phyloP scores from a whole-genome alignment of 2,329 filamentous ascomycete species.

The Xylaria sp. region DNA sequence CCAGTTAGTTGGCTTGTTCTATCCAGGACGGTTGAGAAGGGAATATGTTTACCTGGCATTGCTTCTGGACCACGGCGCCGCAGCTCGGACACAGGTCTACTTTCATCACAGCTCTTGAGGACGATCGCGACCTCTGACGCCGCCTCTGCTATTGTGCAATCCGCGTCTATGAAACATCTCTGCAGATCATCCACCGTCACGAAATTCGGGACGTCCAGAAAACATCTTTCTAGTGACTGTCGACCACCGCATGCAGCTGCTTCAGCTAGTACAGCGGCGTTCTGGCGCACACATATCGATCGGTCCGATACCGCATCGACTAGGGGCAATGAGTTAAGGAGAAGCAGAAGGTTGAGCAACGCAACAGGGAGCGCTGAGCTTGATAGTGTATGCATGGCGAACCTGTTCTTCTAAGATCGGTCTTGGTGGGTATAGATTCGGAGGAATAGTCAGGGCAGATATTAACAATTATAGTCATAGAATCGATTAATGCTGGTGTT shows the following conservation, averaged over 20 bases:
- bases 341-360: constrained; percentile 51
- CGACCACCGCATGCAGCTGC: constrained; percentile 57
- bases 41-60: constrained; percentile 36
- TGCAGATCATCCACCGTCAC: constrained; percentile 51
- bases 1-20: neutral
- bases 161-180: constrained; percentile 51
- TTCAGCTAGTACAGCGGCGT: constrained; percentile 53
- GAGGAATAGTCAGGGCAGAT: neutral
- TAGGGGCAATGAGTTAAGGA: constrained; percentile 45
- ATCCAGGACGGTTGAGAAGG: no score
- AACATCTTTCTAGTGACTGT: constrained; percentile 55
- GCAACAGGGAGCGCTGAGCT: constrained; percentile 39
- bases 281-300: constrained; percentile 54
- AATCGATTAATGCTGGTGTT: neutral
- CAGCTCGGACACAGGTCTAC: constrained; percentile 38
- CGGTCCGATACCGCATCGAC: constrained; percentile 42
- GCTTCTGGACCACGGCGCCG: constrained; percentile 39
- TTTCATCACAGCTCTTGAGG: constrained; percentile 48
- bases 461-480: constrained; percentile 2
- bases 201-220: constrained; percentile 49
- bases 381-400: constrained; percentile 35
- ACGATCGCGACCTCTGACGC: constrained; percentile 49
- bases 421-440: neutral
- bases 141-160: constrained; percentile 52
- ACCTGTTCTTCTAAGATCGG: neutral